Evolutionary conservation across 148 eudicot species (phyloP), one percentile per base, ranked within the genome.

Genomic region (Talinum fruticosum): DNA sequence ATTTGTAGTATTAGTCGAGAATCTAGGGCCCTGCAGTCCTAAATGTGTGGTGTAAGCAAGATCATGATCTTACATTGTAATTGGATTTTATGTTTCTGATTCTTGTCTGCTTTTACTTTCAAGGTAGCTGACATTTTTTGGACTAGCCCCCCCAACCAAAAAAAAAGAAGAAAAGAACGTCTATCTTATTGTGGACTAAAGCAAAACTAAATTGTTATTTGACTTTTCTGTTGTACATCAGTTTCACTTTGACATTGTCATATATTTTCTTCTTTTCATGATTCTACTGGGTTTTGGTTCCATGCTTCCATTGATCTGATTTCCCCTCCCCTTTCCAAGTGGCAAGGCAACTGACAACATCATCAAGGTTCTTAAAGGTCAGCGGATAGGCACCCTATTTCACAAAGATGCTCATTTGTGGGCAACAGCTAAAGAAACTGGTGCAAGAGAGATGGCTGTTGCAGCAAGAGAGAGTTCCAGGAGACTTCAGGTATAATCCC

Each of bases 381-480:
- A 87, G 72, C 86, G 79, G 47, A 75, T 95, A 38, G 99, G 99
- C 75, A 96, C 99, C 29, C 89, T 96, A 62, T 96, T 96, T 77
- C 99, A 96, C 81, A 85, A 84, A 78, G 94, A 93, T 89, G 92
- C 95, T 33, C 87, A 86, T 34, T 64, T 82, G 29, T 86, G 89
- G 90, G 87, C 74, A 79, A 51, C 90, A 79, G 30, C 19, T 49
- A 88, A 82, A 80, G 97, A 93, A 67, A 77, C 77, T 70, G 81
- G 87, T 83, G 87, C 86, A 0, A 91, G 97, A 38, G 97, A 91
- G 38, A 95, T 95, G 97, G 99, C 99, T 59, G 92, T 91, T 79
- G 89, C 99, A 8, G 97, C 99, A 16, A 90, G 97, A 79, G 99
- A 91, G 69, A 79, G 93, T 86, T 96, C 97, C 18, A 86, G 97